Evolutionary conservation across 805 yeast genomes (phyloP), one percentile per base, ranked within the genome.

Genomic region (Kazachstania psychrophila): DNA sequence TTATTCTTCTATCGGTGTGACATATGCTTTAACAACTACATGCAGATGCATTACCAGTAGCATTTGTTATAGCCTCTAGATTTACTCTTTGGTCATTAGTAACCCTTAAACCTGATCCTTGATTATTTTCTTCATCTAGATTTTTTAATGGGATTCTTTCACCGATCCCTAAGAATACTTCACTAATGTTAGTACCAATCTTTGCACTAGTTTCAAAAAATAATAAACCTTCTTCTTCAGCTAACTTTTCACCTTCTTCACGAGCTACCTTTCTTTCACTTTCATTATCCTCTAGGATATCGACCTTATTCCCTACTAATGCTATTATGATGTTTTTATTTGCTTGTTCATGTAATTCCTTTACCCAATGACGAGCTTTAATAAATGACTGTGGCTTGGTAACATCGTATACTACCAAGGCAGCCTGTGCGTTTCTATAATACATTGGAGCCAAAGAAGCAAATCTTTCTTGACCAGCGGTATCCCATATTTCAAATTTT

Each of bases 311-410:
- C 26, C 96, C 98, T 20, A 88, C 95, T 26, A 89, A 69, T 3
- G 97, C 97, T 59, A 89, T 87, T 40, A 86, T 76, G 35, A 89
- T 89, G 44, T 81, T 88, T 45, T 84, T 83, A n/a, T 83, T 71
- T 14, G 96, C 96, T 62, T 88, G 97, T 48, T 88, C 95, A 55
- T 86, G 94, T 48, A 89, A 72, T 59, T 89, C 97, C 54, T 83
- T 83, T 38, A 89, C 95, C 98, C 98, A 89, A 63, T 89, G 96
- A 51, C 96, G 81, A 6, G 97, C 97, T 61, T 89, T 87, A 51
- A 87, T 79, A 51, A 89, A 89, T 17, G 94, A 81, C 11, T 94
- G 92, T 3, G 96, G 95, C 55, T 87, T 87, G 27, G 97, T 88
- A 47, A 89, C 75, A 54, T 89, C 98, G 58, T 89, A 89, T 8